Conservation (phyloP, 768 basidiomycete species). For the Lentinula guzmanii region DNA sequence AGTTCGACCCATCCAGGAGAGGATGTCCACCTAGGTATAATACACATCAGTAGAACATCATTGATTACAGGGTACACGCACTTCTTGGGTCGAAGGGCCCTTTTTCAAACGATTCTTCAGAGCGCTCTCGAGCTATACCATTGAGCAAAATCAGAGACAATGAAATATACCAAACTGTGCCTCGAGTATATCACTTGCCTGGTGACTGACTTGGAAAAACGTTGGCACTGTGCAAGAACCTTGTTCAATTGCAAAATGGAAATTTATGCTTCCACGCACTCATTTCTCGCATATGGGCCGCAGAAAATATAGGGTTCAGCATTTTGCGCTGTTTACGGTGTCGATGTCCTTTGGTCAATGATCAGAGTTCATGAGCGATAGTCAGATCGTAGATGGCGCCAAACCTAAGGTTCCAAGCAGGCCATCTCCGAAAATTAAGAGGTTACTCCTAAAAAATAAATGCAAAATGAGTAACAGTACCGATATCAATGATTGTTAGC, state of each 20-base stretch:
- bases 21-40: not conserved
- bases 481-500: not conserved
- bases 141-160: not conserved
- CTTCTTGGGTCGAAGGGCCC: not conserved
- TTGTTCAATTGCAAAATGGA: not conserved
- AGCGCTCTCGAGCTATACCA: not conserved
- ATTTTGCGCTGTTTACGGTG: slow-evolving; percentile 28
- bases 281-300: slow-evolving; percentile 24
- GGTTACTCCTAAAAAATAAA: not conserved
- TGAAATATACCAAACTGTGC: not conserved
- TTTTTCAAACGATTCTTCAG: not conserved
- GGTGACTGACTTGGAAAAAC: not conserved
- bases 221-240: not conserved
- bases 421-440: slow-evolving; percentile 1
- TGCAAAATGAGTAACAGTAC: not conserved
- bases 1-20: slow-evolving; percentile 4
- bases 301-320: slow-evolving; percentile 29
- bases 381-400: not conserved
- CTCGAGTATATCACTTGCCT: not conserved
- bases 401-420: slow-evolving; percentile 1
- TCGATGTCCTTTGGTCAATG: slow-evolving; percentile 11
- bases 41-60: not conserved
- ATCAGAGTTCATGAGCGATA: not conserved
- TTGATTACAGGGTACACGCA: not conserved
- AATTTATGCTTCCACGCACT: slow-evolving; percentile 11